Evolutionary conservation across 1,284 basidiomycete species (phyloP).

Genomic region (Irpex lacteus): DNA sequence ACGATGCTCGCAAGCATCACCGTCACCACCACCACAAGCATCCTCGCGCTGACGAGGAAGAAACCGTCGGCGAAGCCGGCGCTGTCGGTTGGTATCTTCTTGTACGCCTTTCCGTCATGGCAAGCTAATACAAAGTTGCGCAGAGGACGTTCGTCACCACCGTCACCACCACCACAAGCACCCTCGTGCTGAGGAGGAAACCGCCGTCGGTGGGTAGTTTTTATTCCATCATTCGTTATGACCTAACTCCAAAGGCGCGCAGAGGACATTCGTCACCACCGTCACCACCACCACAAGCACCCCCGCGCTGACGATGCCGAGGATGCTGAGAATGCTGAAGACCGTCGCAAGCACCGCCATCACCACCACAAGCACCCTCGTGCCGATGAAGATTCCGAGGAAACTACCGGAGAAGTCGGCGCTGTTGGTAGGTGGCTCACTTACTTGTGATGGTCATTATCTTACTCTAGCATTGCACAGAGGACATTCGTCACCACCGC

Average conservation of each 20-base stretch:
- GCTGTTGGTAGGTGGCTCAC: too few relatives aligned
- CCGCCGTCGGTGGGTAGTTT: too few relatives aligned
- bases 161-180: neutral
- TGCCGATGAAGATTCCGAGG: neutral
- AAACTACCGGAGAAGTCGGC: neutral
- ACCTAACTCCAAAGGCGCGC: neutral
- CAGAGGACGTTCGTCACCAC: neutral
- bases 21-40: neutral
- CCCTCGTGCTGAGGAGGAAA: neutral
- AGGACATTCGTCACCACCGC: neutral
- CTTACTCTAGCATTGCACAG: neutral
- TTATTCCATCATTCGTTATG: too few relatives aligned
- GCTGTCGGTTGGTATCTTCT: too few relatives aligned
- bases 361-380: constrained; percentile 1
- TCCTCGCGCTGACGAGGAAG: neutral
- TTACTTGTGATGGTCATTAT: too few relatives aligned
- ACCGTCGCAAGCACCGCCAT: neutral
- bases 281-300: neutral
- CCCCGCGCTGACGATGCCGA: neutral
- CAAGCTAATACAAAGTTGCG: neutral
- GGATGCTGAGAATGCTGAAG: neutral
- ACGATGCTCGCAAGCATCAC: neutral
- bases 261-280: neutral
- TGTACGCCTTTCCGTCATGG: too few relatives aligned
- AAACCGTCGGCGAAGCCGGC: neutral